A percentile compares a stretch with the other conserved stretches of the same genome.
phyloP scores from a whole-genome alignment of 495 filamentous ascomycete species.

The Schizothecium vesticola region DNA sequence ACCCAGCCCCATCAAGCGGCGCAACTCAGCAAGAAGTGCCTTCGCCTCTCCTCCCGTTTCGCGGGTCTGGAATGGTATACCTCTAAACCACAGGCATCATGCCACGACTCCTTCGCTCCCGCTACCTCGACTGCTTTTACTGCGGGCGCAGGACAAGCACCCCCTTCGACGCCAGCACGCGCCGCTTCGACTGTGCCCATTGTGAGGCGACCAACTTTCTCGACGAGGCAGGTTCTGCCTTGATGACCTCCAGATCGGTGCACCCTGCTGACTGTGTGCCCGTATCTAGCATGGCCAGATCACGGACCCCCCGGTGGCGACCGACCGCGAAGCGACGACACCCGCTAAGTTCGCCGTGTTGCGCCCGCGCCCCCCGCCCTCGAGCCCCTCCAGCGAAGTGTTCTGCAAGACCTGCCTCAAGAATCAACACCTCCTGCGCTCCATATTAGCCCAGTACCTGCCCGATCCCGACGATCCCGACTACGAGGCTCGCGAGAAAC shows the following conservation, averaged over 20 bases:
- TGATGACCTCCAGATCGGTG: neutral
- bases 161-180: slow-evolving; percentile 43
- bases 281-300: slow-evolving; percentile 67
- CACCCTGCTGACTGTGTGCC: neutral
- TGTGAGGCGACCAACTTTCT: slow-evolving; percentile 82
- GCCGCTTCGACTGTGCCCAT: slow-evolving; percentile 61
- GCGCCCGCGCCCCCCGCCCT: slow-evolving; percentile 25
- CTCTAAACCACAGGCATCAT: slow-evolving; percentile 14
- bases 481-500: slow-evolving; percentile 43
- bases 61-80: neutral
- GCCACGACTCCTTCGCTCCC: slow-evolving; percentile 24
- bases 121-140: slow-evolving; percentile 65
- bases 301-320: slow-evolving; percentile 71
- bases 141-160: slow-evolving; percentile 60
- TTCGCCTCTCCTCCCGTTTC: neutral
- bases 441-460: slow-evolving; percentile 62
- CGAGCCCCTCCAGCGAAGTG: slow-evolving; percentile 32
- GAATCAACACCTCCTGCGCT: slow-evolving; percentile 73
- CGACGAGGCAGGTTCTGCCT: slow-evolving; percentile 49
- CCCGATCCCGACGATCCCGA: slow-evolving; percentile 63
- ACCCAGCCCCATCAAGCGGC: neutral
- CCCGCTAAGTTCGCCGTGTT: slow-evolving; percentile 36
- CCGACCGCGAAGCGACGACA: slow-evolving; percentile 30
- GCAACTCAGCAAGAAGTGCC: neutral
- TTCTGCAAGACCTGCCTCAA: slow-evolving; percentile 77